A percentile compares a stretch with the other conserved stretches of the same genome.
Evolutionary conservation across 176 grass and related monocot species (phyloP).

Genomic region (Avena sativa): DNA sequence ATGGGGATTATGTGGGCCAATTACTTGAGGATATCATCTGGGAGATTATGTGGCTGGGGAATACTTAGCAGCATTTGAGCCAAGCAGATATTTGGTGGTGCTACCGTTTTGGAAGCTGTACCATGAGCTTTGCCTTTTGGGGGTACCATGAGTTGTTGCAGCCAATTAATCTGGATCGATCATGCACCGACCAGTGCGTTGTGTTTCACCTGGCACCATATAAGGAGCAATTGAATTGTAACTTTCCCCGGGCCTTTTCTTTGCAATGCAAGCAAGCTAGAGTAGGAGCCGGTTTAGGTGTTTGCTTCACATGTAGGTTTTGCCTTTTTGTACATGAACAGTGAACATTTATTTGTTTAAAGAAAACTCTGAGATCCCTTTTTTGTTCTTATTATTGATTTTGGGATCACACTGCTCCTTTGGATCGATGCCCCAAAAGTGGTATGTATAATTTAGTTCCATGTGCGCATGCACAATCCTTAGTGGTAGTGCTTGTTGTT

Average conservation of each 20-base stretch:
- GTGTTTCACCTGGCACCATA: constrained; percentile 26
- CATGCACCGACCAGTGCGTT: constrained; percentile 33
- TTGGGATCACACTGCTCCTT: neutral
- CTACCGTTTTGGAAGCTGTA: constrained; percentile 24
- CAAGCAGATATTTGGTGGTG: neutral
- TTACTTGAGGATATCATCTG: constrained; percentile 16
- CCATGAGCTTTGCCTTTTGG: constrained; percentile 33
- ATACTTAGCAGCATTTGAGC: neutral
- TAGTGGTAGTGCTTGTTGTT: neutral
- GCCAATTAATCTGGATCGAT: constrained; percentile 22
- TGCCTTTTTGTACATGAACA: constrained; percentile 33
- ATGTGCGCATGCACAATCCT: neutral
- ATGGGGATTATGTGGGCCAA: constrained; percentile 29
- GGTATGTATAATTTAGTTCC: neutral
- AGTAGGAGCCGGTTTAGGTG: constrained; percentile 11
- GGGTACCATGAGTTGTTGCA: constrained; percentile 34
- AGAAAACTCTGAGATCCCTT: neutral
- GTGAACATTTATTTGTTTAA: neutral
- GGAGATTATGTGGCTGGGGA: constrained; percentile 22
- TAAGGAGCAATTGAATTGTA: constrained; percentile 36
- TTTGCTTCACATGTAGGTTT: constrained; percentile 12
- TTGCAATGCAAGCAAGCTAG: constrained; percentile 46
- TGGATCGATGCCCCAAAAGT: neutral
- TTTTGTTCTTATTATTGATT: neutral
- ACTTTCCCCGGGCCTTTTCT: constrained; percentile 31